Evolutionary conservation across 495 filamentous ascomycete genomes (phyloP), one percentile per base, ranked within the genome.

Genomic region (Penicillium odoratum): DNA sequence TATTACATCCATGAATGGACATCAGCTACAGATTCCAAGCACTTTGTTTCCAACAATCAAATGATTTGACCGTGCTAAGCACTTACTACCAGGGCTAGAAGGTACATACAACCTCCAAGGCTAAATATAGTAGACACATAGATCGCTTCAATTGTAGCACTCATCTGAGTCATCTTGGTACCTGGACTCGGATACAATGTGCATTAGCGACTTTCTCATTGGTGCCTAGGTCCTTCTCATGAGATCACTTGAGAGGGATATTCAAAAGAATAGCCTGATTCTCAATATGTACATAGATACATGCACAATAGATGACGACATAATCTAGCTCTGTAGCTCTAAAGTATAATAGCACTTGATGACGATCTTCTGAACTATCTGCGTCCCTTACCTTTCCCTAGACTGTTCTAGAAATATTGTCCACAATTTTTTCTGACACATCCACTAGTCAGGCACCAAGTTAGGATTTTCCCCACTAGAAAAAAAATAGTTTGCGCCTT

Each of bases 401-500:
- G 48, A 51, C 18, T 40, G 13, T 51, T 51, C 48, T 51, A 51
- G 48, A 51, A 51, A 51, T 28, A 21, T 38, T 38, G 10, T 38
- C 31, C 48, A 36, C 48, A 51, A 40, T 36, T 31, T 29, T 21
- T 51, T 36, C 44, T 51, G 48, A 51, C 48, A 38, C 18, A 51
- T 51, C 48, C 48, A 51, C 48, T 51, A 51, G 46, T 31, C 46
- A 48, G 46, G 46, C 46, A 48, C 26, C 46, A 48, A 31, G 28
- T 30, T 18, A 16, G 46, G 46, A 48, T 48, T 25, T 26, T 55
- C 59, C 25, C 59, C 55, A 63, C 51, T 29, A 49, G 28, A 61
- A 57, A 57, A 60, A 30, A 48, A 61, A 58, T 49, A 56, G 51
- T 58, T 38, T 34, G 48, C 38, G 40, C 55, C 48, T 53, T 44